Base-by-base conservation (phyloP, 2,329 filamentous ascomycete species). In the Colletotrichum godetiae region DNA sequence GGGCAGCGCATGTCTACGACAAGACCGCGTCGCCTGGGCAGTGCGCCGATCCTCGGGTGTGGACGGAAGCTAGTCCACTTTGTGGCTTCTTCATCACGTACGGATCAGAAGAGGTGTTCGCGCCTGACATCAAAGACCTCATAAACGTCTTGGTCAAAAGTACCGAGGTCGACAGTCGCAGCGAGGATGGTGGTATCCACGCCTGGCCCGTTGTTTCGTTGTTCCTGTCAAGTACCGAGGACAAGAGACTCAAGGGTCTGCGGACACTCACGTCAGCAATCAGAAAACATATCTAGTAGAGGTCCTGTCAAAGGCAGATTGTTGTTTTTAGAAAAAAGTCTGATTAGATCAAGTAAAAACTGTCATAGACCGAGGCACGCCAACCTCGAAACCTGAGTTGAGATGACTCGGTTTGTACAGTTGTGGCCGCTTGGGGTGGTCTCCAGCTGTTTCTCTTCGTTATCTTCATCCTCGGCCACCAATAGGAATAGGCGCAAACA, bases 61-160 rank as follows among this genome's bases (percentile, higher is more conserved):
- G 93, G 94, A 86, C 83, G 73, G 86, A 88, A 66, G 92, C 93
- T 29, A 89, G 88, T 66, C 94, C 94, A 0, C 83, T 84, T 8
- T 85, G 87, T 59, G 94, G 94, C 0, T 92, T 93, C 79, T 90
- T 90, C 73, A 87, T 97, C 76, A 86, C 92, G 6, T 95, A 92
- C 77, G 94, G 94, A 0, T 88, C 90, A 1, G 93, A 95, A 79
- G 95, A 97, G 80, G 92, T 97, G 0, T 91, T 97, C 75, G 91
- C 90, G 1, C 88, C 91, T 0, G 93, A 95, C 75, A 92, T 94
- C 22, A 85, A 89, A 75, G 85, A 87, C 29, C 83, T 95, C 73
- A 84, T 93, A 13, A 81, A 82, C 13, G 82, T 89, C 35, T 84
- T 94, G 69, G 84, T 86, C 70, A 86, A 86, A 62, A 85, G 87